A percentile compares a stretch with the other conserved stretches of the same genome.
Conservation (phyloP, 2,329 filamentous ascomycete species). For the Aureobasidium sp. region DNA sequence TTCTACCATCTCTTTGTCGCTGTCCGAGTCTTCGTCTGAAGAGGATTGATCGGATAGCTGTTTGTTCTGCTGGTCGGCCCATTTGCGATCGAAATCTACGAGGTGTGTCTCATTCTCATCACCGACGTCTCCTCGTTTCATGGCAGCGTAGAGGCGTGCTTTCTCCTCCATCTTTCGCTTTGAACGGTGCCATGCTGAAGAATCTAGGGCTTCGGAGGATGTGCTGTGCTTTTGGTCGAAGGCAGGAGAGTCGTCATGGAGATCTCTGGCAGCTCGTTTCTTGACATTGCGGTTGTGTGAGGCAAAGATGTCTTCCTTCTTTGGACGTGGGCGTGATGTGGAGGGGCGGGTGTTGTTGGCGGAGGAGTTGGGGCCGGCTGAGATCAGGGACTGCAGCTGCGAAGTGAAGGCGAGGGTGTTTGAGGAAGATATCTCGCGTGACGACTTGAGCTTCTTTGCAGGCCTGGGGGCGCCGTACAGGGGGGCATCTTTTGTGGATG, state of each 20-base stretch:
- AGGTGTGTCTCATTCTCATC: conserved; percentile 56
- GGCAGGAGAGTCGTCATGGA: conserved; percentile 45
- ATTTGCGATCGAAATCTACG: conserved; percentile 94
- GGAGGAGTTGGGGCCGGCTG: conserved; percentile 35
- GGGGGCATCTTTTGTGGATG: conserved; percentile 45
- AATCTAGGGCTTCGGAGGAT: conserved; percentile 55
- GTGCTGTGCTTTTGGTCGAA: conserved; percentile 56
- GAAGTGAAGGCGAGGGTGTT: conserved; percentile 79
- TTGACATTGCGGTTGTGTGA: conserved; percentile 54
- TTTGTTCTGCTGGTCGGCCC: conserved; percentile 43
- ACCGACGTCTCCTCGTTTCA: conserved; percentile 77
- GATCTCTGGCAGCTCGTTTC: conserved; percentile 55
- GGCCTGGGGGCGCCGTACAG: conserved; percentile 69
- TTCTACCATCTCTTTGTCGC: conserved; percentile 61
- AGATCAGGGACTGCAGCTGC: conserved; percentile 74
- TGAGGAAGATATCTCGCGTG: conserved; percentile 59
- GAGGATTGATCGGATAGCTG: conserved; percentile 32
- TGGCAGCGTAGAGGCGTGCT: conserved; percentile 73
- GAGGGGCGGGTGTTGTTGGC: conserved; percentile 34
- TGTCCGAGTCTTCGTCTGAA: conserved; percentile 30
- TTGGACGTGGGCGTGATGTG: conserved; percentile 45
- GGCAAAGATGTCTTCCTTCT: conserved; percentile 62
- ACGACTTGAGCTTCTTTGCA: conserved; percentile 49
- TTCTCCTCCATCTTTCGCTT: conserved; percentile 85
- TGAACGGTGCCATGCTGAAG: conserved; percentile 53